phyloP scores from a whole-genome alignment of 73 alveolate genomes.

The Uronychia setigera region DNA sequence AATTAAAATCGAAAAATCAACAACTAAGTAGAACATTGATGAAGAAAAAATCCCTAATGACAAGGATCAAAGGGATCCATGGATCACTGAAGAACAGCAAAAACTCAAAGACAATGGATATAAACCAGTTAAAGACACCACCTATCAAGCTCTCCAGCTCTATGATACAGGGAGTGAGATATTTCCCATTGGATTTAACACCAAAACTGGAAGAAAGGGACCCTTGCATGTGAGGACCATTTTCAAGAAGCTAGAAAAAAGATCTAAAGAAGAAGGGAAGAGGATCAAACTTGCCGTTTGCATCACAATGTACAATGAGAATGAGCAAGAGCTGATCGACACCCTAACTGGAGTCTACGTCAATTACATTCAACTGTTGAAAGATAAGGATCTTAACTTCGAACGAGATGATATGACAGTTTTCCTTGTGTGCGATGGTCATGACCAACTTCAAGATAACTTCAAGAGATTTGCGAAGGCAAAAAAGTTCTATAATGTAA shows the following conservation, averaged over 20 bases:
- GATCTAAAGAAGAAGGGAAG: neutral
- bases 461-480: constrained; percentile 19
- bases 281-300: constrained; percentile 37
- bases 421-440: constrained; percentile 27
- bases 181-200: neutral
- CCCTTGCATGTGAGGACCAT: neutral
- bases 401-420: constrained; percentile 4
- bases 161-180: neutral
- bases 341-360: neutral
- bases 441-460: constrained; percentile 1
- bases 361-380: neutral
- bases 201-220: neutral
- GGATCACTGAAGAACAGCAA: neutral
- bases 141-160: neutral
- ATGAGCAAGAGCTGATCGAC: constrained; percentile 20
- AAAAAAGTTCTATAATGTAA: constrained; percentile 11
- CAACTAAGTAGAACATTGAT: too few species aligned
- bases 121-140: neutral
- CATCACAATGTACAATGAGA: constrained; percentile 59
- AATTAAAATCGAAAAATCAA: too few species aligned
- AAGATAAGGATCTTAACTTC: neutral
- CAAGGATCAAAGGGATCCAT: neutral
- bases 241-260: neutral
- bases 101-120: neutral
- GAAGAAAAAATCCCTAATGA: neutral